Conservation (phyloP, 768 basidiomycete genomes). For the Trametes sanguinea region DNA sequence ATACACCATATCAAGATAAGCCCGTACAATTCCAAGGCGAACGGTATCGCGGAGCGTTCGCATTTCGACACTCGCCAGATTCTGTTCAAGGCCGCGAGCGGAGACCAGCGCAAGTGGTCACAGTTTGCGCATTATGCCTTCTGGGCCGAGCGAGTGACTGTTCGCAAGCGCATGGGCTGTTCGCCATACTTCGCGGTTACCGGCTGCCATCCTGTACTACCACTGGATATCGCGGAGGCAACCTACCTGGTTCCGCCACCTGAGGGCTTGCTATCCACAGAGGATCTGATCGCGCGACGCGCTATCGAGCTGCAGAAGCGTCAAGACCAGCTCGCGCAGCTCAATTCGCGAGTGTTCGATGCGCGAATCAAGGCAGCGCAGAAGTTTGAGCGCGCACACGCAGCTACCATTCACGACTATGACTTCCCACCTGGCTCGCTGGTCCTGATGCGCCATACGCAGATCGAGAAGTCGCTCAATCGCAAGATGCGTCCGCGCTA, state of each 20-base stretch:
- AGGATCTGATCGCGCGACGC: constrained; percentile 3
- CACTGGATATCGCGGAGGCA: constrained; percentile 25
- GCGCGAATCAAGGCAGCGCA: constrained; percentile 1
- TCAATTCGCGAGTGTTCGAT: constrained; percentile 4
- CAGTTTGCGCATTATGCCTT: constrained; percentile 30
- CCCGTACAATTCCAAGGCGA: constrained; percentile 44
- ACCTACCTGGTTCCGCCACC: constrained; percentile 21
- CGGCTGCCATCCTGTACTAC: constrained; percentile 25
- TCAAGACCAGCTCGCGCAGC: not conserved
- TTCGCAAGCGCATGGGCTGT: constrained; percentile 31
- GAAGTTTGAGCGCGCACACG: too few relatives aligned
- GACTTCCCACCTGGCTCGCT: constrained; percentile 30
- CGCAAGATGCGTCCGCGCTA: constrained; percentile 28
- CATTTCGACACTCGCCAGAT: constrained; percentile 37
- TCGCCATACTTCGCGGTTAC: constrained; percentile 31
- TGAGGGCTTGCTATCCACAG: constrained; percentile 9
- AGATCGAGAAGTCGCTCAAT: constrained; percentile 25
- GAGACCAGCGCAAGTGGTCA: constrained; percentile 26
- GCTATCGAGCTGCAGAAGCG: constrained; percentile 7
- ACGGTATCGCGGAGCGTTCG: constrained; percentile 40
- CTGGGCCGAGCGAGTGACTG: constrained; percentile 41
- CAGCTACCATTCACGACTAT: not conserved
- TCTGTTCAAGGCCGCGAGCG: constrained; percentile 35
- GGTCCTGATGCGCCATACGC: constrained; percentile 30
- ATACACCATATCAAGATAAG: constrained; percentile 44